Conservation (phyloP, 768 basidiomycete species). For the Boletus subparvulus region DNA sequence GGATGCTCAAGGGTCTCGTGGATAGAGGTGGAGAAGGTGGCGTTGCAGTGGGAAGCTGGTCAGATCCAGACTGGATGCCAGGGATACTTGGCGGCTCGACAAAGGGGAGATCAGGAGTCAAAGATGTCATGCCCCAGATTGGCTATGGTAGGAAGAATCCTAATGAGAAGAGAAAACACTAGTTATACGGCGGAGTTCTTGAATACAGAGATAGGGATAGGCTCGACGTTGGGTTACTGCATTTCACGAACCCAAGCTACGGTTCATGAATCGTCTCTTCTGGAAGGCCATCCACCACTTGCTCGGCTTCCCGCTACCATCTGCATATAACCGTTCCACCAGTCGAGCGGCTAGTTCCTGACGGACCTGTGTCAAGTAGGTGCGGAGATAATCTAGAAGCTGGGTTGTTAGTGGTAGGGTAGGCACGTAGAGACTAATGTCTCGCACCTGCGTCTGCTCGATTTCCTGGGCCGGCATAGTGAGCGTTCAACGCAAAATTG, state of each 20-base stretch:
- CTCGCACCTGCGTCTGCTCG: conserved; percentile 77
- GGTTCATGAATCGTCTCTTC: conserved; percentile 95
- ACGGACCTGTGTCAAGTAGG: conserved; percentile 89
- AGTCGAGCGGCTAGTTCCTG: conserved; percentile 89
- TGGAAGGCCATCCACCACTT: conserved; percentile 99
- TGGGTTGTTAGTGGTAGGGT: conserved; percentile 8
- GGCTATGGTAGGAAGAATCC: conserved; percentile 90
- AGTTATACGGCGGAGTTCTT: conserved; percentile 18
- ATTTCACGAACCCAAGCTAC: conserved; percentile 68
- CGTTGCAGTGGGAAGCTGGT: conserved; percentile 72
- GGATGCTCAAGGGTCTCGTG: conserved; percentile 62
- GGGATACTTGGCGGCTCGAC: conserved; percentile 72
- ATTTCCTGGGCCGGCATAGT: conserved; percentile 79
- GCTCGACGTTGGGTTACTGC: not conserved
- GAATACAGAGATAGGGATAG: conserved; percentile 10
- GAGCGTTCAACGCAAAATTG: conserved; percentile 87
- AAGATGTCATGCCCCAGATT: conserved; percentile 75
- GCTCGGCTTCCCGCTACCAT: conserved; percentile 91
- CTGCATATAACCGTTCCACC: conserved; percentile 86
- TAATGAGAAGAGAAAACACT: conserved; percentile 68
- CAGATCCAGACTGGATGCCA: conserved; percentile 94
- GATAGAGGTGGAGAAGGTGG: conserved; percentile 50
- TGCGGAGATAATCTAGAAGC: conserved; percentile 80
- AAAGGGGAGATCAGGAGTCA: conserved; percentile 59
- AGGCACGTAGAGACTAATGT: not conserved